Evolutionary conservation across 2,329 filamentous ascomycete genomes (phyloP).

Genomic region (Fusarium penzigii): DNA sequence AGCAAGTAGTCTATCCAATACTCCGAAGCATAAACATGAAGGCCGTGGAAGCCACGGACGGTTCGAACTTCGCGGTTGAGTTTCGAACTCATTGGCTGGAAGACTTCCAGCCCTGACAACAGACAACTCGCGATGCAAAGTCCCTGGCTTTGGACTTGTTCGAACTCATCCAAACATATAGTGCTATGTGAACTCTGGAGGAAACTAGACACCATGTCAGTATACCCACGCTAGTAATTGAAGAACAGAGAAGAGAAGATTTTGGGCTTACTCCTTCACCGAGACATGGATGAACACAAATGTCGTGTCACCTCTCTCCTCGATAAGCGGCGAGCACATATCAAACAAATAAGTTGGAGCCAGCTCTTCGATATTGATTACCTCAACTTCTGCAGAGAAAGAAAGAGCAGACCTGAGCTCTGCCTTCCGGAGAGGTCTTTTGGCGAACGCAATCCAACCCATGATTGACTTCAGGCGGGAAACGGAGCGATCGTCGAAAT

Average conservation of each 20-base stretch:
- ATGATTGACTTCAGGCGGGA: constrained; percentile 31
- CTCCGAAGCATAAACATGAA: constrained; percentile 10
- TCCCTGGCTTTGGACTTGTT: neutral
- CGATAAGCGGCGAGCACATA: constrained; percentile 24
- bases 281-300: constrained; percentile 31
- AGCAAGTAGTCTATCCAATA: constrained; percentile 11
- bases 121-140: constrained; percentile 3
- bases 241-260: too few species aligned
- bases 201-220: neutral
- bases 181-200: constrained; percentile 2
- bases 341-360: constrained; percentile 27
- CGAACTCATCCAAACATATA: neutral
- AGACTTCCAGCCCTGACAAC: neutral
- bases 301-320: constrained; percentile 25
- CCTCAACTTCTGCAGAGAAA: constrained; percentile 18
- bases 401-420: constrained; percentile 38
- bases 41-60: constrained; percentile 5
- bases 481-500: constrained; percentile 30
- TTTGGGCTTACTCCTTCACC: constrained; percentile 30
- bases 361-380: constrained; percentile 5
- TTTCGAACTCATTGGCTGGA: neutral
- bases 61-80: neutral
- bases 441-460: constrained; percentile 40
- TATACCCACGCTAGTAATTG: too few species aligned
- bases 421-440: constrained; percentile 33